phyloP scores from a whole-genome alignment of 495 filamentous ascomycete genomes.

The Pseudoneurospora amorphoporcata region DNA sequence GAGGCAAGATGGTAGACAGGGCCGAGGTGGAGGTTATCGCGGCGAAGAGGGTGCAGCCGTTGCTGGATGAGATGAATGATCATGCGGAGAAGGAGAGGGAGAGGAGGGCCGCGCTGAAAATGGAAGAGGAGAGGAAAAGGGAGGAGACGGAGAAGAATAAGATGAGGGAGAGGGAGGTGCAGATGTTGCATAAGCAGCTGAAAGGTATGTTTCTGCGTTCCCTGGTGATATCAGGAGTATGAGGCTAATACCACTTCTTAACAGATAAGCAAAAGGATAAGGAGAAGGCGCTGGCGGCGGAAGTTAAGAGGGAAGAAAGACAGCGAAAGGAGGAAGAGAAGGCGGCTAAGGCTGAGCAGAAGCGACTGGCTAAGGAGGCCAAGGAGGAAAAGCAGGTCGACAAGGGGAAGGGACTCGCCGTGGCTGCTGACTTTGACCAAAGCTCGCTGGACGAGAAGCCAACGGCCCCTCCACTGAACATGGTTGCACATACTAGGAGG shows the following conservation, averaged over 20 bases:
- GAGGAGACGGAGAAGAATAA: slow-evolving; percentile 34
- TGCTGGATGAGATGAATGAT: slow-evolving; percentile 80
- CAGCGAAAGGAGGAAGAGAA: slow-evolving; percentile 41
- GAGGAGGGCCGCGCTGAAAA: slow-evolving; percentile 42
- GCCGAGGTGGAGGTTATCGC: slow-evolving; percentile 76
- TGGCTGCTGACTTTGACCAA: background rate
- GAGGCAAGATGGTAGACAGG: slow-evolving; percentile 68
- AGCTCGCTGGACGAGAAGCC: background rate
- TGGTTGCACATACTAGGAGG: background rate
- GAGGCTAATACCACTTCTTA: background rate
- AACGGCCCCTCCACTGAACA: background rate
- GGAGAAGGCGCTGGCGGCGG: slow-evolving; percentile 33
- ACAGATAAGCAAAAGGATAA: slow-evolving; percentile 42
- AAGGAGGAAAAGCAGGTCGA: slow-evolving; percentile 23
- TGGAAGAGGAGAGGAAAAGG: slow-evolving; percentile 38
- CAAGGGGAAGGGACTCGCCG: slow-evolving; percentile 10
- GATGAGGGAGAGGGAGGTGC: slow-evolving; percentile 34
- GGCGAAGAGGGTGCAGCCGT: slow-evolving; percentile 67
- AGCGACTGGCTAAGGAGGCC: slow-evolving; percentile 32
- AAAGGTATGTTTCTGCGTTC: slow-evolving; percentile 24
- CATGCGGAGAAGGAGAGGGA: slow-evolving; percentile 57
- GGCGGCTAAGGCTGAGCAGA: slow-evolving; percentile 38
- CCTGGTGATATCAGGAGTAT: background rate
- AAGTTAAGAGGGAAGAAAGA: slow-evolving; percentile 43
- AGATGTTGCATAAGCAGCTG: slow-evolving; percentile 32